Evolutionary conservation across 352 stramenopile genomes (phyloP), one percentile per base, ranked within the genome.

Genomic region (Pythium aristosporum): DNA sequence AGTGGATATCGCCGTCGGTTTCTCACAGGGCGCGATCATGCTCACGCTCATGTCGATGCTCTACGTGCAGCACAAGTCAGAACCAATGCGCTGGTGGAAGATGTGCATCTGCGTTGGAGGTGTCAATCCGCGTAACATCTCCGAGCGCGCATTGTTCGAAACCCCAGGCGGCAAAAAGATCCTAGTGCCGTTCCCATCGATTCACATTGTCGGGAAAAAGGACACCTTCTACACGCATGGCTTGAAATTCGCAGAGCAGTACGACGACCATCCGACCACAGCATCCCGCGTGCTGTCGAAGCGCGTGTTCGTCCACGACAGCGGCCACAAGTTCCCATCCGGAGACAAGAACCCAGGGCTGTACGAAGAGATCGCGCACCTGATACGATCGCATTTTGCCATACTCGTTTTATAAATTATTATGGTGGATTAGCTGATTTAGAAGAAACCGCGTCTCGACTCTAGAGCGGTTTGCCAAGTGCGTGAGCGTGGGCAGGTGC

Each of bases 11-110:
- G 69, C 85, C 16, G 23, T 89, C 18, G 79, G 79, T 8, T 93
- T 93, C 61, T 93, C 82, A 0, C 84, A 93, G 39, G 82, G 84
- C 8, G 79, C 68, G 10, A 71, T 82, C 46, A 66, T 85, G 18
- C 70, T 77, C 55, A 80, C 76, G 8, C 61, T 73, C 34, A 55
- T 87, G n/a, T 67, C 74, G 18, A 79, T 81, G 77, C 74, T 73
- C 61, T 80, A 74, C 20, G 11, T 49, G 34, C 42, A 76, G 23
- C 61, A 43, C n/a, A 15, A 63, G 7, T 65, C 75, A 5, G 48
- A 76, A 25, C 52, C 67, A 36, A 72, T 51, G 42, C 52, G 54
- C 10, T 75, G 67, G 62, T 90, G 81, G 77, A 84, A 77, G 21
- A 71, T 85, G 56, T 76, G 70, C 36, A 68, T 90, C 28, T 80